phyloP scores from a whole-genome alignment of 116 monocot species.

The Phalaenopsis hybrid region DNA sequence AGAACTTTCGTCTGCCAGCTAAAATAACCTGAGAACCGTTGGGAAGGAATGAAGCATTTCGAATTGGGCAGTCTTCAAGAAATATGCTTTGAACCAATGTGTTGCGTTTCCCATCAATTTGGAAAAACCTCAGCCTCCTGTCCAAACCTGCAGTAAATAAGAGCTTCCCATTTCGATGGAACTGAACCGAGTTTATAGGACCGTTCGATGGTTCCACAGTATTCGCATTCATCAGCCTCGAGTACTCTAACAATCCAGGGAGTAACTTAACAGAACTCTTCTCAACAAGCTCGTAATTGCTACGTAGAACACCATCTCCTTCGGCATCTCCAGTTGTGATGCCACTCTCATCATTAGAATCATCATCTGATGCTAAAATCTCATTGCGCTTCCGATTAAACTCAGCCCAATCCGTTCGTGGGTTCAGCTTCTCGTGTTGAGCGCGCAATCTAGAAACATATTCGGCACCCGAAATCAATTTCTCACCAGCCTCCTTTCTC shows the following conservation, averaged over 20 bases:
- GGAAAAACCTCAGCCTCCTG: conserved; percentile 64
- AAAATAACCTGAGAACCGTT: conserved; percentile 81
- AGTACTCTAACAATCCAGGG: conserved; percentile 66
- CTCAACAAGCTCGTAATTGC: conserved; percentile 50
- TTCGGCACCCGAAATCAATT: conserved; percentile 51
- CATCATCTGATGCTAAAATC: conserved; percentile 25
- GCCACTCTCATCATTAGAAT: conserved; percentile 42
- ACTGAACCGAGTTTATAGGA: conserved; percentile 72
- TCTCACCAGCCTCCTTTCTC: conserved; percentile 43
- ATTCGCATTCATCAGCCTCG: conserved; percentile 72
- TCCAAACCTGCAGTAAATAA: conserved; percentile 63
- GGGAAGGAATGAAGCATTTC: conserved; percentile 72
- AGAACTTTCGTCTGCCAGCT: conserved; percentile 72
- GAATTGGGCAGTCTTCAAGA: conserved; percentile 68
- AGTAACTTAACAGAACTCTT: conserved; percentile 40
- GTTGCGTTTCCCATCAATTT: conserved; percentile 81
- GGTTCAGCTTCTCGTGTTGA: conserved; percentile 69
- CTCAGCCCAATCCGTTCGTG: conserved; percentile 73
- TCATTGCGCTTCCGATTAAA: conserved; percentile 7
- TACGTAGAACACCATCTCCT: conserved; percentile 40
- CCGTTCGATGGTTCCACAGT: conserved; percentile 51
- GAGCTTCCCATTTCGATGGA: conserved; percentile 80
- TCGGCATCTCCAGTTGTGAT: conserved; percentile 36
- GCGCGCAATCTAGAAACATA: conserved; percentile 57
- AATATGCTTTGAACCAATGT: conserved; percentile 69